Conservation (phyloP, 345 rosid species). For the Eucalyptus albens region DNA sequence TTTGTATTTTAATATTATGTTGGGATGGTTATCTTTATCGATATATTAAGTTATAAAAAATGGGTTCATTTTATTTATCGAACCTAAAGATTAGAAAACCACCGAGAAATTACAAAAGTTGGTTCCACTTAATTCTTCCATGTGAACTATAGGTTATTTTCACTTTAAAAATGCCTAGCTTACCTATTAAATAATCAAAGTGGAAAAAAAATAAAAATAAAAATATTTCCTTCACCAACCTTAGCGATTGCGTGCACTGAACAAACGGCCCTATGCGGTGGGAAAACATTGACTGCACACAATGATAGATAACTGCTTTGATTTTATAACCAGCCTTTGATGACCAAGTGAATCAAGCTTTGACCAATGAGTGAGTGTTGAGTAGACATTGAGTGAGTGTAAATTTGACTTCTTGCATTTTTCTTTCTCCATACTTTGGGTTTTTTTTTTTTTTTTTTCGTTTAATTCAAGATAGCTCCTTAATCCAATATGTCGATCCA, state of each 20-base stretch:
- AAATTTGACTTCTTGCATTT: not conserved
- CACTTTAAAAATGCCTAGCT: not conserved
- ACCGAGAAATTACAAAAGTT: not conserved
- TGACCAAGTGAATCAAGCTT: not conserved
- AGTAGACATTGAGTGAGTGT: not conserved
- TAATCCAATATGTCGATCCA: not conserved
- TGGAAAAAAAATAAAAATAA: not conserved
- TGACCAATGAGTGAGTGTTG: not conserved
- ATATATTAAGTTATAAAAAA: not conserved
- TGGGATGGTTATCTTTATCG: fast-evolving
- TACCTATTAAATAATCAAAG: not conserved
- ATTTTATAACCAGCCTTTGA: not conserved
- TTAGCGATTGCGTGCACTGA: not conserved
- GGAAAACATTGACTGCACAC: not conserved
- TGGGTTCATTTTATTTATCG: not conserved
- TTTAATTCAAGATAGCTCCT: not conserved
- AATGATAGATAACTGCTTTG: not conserved
- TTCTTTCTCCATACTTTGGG: not conserved
- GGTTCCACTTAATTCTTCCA: not conserved
- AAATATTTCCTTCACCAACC: not conserved
- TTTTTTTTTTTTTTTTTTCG: fast-evolving
- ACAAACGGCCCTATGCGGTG: not conserved
- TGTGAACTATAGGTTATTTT: not conserved
- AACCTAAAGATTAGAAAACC: not conserved
- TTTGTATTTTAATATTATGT: not conserved